A percentile compares a stretch with the other conserved stretches of the same genome.
Evolutionary conservation across 441 rosid genomes (phyloP).

Genomic region (Jatropha multifida): DNA sequence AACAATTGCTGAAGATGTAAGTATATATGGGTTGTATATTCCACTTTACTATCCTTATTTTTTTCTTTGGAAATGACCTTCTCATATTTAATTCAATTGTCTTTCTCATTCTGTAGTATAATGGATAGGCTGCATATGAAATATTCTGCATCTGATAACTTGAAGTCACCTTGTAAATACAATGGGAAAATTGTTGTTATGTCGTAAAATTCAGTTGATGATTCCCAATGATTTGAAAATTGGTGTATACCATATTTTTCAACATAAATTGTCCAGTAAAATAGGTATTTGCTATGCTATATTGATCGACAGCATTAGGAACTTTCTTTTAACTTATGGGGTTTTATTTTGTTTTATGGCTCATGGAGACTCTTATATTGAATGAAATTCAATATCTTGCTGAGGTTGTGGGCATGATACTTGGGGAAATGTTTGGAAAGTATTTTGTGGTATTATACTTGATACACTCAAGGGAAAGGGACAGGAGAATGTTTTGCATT

Average conservation of each 20-base stretch:
- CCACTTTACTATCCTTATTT: background rate
- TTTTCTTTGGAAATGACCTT: slow-evolving; percentile 2
- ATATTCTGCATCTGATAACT: background rate
- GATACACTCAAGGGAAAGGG: background rate
- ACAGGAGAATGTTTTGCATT: background rate
- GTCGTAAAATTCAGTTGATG: background rate
- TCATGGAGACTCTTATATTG: background rate
- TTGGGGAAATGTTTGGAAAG: background rate
- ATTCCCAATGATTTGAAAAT: background rate
- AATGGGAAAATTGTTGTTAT: background rate
- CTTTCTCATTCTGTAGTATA: background rate
- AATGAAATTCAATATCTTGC: background rate
- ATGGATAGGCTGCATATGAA: background rate
- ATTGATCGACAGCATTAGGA: background rate
- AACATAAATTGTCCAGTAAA: background rate
- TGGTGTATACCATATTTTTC: background rate
- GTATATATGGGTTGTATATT: slow-evolving; percentile 28
- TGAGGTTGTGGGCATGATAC: background rate
- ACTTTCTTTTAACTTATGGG: slow-evolving; percentile 1
- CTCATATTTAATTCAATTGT: background rate
- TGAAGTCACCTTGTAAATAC: background rate
- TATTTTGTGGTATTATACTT: background rate
- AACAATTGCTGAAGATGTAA: slow-evolving; percentile 97
- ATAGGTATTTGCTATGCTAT: background rate
- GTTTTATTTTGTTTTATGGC: background rate